phyloP scores from a whole-genome alignment of 257 asterid genomes.

The Marsdenia floribunda region DNA sequence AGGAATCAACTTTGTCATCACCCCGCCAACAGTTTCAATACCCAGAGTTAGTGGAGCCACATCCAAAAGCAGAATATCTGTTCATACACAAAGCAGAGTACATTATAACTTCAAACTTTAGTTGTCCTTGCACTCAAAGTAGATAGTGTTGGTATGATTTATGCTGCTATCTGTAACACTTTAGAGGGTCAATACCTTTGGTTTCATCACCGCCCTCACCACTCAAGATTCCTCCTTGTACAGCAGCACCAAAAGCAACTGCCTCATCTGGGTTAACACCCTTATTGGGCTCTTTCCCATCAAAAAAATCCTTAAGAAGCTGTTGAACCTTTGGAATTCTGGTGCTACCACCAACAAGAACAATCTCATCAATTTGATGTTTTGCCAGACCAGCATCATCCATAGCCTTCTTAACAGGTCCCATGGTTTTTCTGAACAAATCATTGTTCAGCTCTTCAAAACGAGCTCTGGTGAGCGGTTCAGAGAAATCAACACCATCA shows the following conservation, averaged over 20 bases:
- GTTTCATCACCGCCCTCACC: conserved; percentile 99
- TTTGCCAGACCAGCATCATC: conserved; percentile 84
- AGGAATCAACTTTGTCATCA: conserved; percentile 98
- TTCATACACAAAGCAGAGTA: not conserved
- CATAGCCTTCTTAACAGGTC: conserved; percentile 99
- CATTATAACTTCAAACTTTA: not conserved
- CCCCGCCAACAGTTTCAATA: conserved; percentile 97
- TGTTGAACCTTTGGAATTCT: conserved; percentile 94
- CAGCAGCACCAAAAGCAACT: conserved; percentile 97
- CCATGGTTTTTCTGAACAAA: conserved; percentile 92
- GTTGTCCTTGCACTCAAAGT: not conserved
- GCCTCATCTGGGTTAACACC: conserved; percentile 99
- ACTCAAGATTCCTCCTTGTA: conserved; percentile 88
- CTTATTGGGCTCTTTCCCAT: conserved; percentile 90
- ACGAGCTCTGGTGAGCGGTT: conserved; percentile 92
- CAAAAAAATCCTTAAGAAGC: conserved; percentile 78
- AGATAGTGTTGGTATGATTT: not conserved
- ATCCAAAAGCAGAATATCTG: conserved; percentile 92
- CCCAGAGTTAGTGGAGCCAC: conserved; percentile 95
- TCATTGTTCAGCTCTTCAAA: conserved; percentile 94
- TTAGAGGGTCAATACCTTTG: conserved; percentile 44
- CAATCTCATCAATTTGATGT: conserved; percentile 84
- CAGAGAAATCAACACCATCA: conserved; percentile 91
- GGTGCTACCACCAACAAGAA: conserved; percentile 98
- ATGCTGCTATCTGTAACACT: not conserved